phyloP scores from a whole-genome alignment of 371 early-diverging fungal genomes.

The Chytridium lagenaria region DNA sequence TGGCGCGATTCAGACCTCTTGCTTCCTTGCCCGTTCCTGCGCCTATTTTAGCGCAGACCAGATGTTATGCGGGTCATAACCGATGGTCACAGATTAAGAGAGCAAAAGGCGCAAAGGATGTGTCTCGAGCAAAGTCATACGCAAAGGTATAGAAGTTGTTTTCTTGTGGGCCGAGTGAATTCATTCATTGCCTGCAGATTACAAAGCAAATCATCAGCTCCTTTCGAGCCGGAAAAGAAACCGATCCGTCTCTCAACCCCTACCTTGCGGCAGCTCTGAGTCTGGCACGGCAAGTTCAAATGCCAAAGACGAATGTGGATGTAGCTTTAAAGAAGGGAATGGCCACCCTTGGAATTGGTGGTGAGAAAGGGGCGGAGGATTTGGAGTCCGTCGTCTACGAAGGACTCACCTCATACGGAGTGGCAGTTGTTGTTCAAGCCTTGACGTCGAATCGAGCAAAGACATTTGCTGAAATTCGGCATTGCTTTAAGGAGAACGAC shows the following conservation, averaged over 20 bases:
- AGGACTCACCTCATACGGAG: slow-evolving; percentile 66
- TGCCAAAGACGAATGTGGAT: slow-evolving; percentile 79
- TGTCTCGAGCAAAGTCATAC: slow-evolving; percentile 35
- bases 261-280: slow-evolving; percentile 65
- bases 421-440: slow-evolving; percentile 71
- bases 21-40: not conserved
- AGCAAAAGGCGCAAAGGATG: slow-evolving; percentile 57
- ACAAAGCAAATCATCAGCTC: slow-evolving; percentile 67
- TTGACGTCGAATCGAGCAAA: slow-evolving; percentile 69
- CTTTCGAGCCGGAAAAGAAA: slow-evolving; percentile 55
- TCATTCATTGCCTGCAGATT: slow-evolving; percentile 58
- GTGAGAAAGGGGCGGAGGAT: slow-evolving; percentile 44
- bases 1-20: too few relatives aligned
- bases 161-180: slow-evolving; percentile 26
- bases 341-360: slow-evolving; percentile 22
- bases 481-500: slow-evolving; percentile 52
- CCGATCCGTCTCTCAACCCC: slow-evolving; percentile 37
- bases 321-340: slow-evolving; percentile 68
- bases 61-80: slow-evolving; percentile 58
- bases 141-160: slow-evolving; percentile 13
- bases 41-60: too few relatives aligned
- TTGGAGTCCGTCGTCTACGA: slow-evolving; percentile 67
- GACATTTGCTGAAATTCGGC: slow-evolving; percentile 70
- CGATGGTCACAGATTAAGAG: slow-evolving; percentile 76
- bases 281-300: slow-evolving; percentile 63